Conservation (phyloP, 208 protist species). For the Leishmania major region DNA sequence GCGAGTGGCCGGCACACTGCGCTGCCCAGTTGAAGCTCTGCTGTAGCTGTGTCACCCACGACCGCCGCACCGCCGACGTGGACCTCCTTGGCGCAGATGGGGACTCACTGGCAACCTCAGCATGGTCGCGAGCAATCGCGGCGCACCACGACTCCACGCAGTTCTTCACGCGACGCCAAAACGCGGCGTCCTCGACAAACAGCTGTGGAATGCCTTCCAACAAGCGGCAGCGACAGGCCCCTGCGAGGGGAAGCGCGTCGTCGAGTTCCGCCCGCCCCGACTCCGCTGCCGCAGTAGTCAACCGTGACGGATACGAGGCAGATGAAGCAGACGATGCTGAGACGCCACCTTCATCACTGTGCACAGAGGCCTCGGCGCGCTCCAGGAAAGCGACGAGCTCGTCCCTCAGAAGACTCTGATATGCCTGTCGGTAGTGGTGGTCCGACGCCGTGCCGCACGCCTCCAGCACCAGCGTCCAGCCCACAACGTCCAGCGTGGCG, state of each 20-base stretch:
- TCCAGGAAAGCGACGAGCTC: conserved; percentile 17
- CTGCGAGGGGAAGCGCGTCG: conserved; percentile 2
- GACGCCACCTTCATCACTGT: not conserved
- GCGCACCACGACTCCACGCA: conserved; percentile 33
- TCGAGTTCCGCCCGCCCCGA: not conserved
- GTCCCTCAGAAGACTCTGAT: conserved; percentile 6
- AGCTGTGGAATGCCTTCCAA: conserved; percentile 47
- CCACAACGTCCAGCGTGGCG: conserved; percentile 6
- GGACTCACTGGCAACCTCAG: not conserved
- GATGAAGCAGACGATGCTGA: not conserved
- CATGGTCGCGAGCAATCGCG: not conserved
- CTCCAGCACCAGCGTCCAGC: conserved; percentile 50
- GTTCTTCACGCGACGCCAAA: conserved; percentile 40
- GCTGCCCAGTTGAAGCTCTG: conserved; percentile 68
- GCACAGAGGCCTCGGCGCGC: not conserved
- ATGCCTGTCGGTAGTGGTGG: conserved; percentile 14
- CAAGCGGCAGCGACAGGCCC: conserved; percentile 30
- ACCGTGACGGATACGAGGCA: not conserved
- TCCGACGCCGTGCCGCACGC: conserved; percentile 43
- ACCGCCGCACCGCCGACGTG: not conserved
- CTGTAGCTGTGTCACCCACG: conserved; percentile 32
- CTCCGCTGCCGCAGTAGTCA: not conserved
- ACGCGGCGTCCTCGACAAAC: conserved; percentile 41
- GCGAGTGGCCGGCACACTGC: conserved; percentile 45
- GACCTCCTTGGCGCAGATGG: not conserved